These are phyloP conservation scores for Colletotrichum horii DNA, from an alignment of 2,329 filamentous ascomycete species.

Conservation along the genomic window DNA sequence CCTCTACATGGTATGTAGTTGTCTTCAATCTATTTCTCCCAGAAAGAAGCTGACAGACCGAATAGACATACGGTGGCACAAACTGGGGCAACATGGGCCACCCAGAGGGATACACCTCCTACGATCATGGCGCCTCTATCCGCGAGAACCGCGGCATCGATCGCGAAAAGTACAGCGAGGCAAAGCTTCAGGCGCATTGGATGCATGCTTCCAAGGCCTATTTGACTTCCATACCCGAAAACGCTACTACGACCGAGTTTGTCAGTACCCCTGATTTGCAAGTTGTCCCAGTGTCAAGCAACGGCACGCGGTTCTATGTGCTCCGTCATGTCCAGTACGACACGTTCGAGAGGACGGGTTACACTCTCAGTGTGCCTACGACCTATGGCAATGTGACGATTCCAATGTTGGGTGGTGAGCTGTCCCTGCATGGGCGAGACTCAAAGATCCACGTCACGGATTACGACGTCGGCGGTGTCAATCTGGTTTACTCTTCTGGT, in stretches of 20 bases:
- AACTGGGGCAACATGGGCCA: constrained; percentile 80
- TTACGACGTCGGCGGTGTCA: constrained; percentile 62
- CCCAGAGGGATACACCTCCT: constrained; percentile 61
- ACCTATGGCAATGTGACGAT: constrained; percentile 56
- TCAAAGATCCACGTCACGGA: constrained; percentile 69
- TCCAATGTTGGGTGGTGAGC: constrained; percentile 57
- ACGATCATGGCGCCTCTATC: constrained; percentile 56
- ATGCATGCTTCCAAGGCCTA: background rate
- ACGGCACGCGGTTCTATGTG: constrained; percentile 70
- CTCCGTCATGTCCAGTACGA: constrained; percentile 67
- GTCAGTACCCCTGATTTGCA: background rate
- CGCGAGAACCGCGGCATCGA: constrained; percentile 68
- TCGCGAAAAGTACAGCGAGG: constrained; percentile 76
- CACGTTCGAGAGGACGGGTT: constrained; percentile 56
- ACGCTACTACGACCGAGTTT: background rate
- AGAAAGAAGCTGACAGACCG: background rate
- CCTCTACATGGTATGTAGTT: constrained; percentile 68
- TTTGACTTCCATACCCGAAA: background rate
- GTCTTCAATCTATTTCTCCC: background rate
- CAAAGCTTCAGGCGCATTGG: constrained; percentile 65
- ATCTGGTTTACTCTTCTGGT: constrained; percentile 68
- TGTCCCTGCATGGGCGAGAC: constrained; percentile 63
- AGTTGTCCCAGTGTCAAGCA: background rate
- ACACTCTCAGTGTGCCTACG: constrained; percentile 64
- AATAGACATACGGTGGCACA: constrained; percentile 69